Conservation (phyloP, 2,329 filamentous ascomycete genomes). For the Colletotrichum aenigma region DNA sequence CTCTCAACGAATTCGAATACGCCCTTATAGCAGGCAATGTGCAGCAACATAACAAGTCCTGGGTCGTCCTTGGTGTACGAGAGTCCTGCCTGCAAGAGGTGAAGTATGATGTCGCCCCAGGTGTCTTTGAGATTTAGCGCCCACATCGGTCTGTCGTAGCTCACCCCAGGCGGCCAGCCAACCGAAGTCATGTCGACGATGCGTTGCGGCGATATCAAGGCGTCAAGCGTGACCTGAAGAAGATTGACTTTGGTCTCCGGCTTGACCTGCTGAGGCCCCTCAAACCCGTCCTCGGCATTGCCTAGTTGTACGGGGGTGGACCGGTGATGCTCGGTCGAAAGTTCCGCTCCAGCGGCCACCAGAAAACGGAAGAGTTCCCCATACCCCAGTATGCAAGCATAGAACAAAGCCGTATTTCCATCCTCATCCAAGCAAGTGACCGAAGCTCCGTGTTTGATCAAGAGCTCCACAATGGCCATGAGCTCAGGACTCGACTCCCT, state of each 20-base stretch:
- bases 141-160: not conserved
- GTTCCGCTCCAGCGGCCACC: not conserved
- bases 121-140: not conserved
- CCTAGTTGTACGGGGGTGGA: not conserved
- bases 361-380: not conserved
- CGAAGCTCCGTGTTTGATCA: not conserved
- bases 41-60: not conserved
- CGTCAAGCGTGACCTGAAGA: not conserved
- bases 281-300: not conserved
- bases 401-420: not conserved
- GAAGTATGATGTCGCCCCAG: not conserved
- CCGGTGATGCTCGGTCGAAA: not conserved
- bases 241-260: not conserved
- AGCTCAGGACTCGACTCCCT: not conserved
- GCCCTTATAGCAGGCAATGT: not conserved
- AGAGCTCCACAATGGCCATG: not conserved
- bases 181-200: not conserved
- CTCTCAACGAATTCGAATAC: not conserved
- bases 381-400: not conserved
- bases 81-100: not conserved
- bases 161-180: not conserved
- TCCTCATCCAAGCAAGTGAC: not conserved
- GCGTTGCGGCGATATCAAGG: not conserved
- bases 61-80: not conserved
- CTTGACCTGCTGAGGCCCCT: not conserved